These are phyloP conservation scores for Cyclotella sp. DNA, from an alignment of 108 stramenopile genomes.

Conservation along the genomic window DNA sequence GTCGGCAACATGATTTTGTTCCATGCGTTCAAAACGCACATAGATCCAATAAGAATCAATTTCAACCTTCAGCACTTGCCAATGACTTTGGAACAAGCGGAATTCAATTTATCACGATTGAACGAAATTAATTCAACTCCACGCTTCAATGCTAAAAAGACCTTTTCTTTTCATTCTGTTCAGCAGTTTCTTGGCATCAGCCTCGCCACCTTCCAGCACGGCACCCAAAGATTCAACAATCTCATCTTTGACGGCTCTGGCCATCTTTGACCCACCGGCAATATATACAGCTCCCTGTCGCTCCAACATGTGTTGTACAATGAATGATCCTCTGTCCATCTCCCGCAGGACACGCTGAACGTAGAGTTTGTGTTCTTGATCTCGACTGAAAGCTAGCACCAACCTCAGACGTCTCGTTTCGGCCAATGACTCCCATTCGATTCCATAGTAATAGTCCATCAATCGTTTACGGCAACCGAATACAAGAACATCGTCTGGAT, in stretches of 20 bases:
- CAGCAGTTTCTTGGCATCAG: conserved; percentile 49
- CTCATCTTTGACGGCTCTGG: conserved; percentile 78
- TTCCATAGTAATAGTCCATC: conserved; percentile 75
- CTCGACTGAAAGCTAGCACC: conserved; percentile 77
- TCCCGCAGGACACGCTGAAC: conserved; percentile 77
- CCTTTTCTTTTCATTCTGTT: conserved; percentile 54
- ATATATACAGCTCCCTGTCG: conserved; percentile 74
- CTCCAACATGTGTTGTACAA: conserved; percentile 68
- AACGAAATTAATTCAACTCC: conserved; percentile 72
- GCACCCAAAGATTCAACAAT: conserved; percentile 61
- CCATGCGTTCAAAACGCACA: too few species aligned
- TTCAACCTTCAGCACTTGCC: too few species aligned
- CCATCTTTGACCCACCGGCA: conserved; percentile 89
- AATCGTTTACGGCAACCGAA: conserved; percentile 80
- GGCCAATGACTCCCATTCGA: conserved; percentile 65
- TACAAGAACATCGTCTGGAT: conserved; percentile 64
- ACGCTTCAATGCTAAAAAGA: conserved; percentile 75
- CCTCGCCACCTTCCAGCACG: conserved; percentile 49
- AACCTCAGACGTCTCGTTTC: conserved; percentile 46
- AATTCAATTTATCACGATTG: too few species aligned
- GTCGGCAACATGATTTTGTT: too few species aligned
- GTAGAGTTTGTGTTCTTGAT: conserved; percentile 75
- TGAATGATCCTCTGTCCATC: conserved; percentile 56
- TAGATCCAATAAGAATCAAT: too few species aligned
- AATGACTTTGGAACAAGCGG: too few species aligned